Evolutionary conservation across 1,139 yeast genomes (phyloP).

Genomic region (Scheffersomyces insectosa): DNA sequence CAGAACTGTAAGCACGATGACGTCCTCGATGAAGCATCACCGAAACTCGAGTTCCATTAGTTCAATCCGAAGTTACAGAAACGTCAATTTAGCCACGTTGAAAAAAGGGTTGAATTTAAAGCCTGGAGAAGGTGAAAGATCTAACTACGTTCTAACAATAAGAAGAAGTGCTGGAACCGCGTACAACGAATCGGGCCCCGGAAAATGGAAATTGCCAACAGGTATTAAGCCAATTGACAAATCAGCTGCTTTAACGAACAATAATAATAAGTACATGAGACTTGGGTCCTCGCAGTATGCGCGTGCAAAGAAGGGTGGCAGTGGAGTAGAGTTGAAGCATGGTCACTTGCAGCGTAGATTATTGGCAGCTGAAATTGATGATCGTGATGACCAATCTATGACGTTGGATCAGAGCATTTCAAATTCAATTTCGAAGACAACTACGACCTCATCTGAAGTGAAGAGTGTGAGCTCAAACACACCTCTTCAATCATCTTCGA

Average conservation of each 20-base stretch:
- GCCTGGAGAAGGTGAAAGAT: conserved; percentile 54
- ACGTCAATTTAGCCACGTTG: conserved; percentile 40
- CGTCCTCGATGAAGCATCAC: conserved; percentile 12
- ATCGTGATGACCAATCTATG: conserved; percentile 39
- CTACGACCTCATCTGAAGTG: conserved; percentile 8
- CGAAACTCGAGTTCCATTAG: conserved; percentile 34
- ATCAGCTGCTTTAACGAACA: conserved; percentile 25
- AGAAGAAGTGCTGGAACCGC: conserved; percentile 57
- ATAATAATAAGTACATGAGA: conserved; percentile 35
- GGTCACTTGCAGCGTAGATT: conserved; percentile 74
- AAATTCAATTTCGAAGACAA: background rate
- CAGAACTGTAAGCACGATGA: background rate
- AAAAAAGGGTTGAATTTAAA: conserved; percentile 38
- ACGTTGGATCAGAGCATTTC: conserved; percentile 9
- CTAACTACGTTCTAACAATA: conserved; percentile 55
- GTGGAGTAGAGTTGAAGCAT: conserved; percentile 68
- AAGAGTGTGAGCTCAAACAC: conserved; percentile 26
- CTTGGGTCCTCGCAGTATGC: conserved; percentile 27
- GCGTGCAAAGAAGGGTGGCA: conserved; percentile 29
- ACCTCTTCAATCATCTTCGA: conserved; percentile 13
- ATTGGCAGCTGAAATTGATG: conserved; percentile 77
- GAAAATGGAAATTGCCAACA: conserved; percentile 63
- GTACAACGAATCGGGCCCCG: conserved; percentile 55
- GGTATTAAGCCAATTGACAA: conserved; percentile 55
- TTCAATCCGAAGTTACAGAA: conserved; percentile 35